These are phyloP conservation scores for Seiridium unicorne DNA, from an alignment of 2,329 filamentous ascomycete species.

Conservation along the genomic window DNA sequence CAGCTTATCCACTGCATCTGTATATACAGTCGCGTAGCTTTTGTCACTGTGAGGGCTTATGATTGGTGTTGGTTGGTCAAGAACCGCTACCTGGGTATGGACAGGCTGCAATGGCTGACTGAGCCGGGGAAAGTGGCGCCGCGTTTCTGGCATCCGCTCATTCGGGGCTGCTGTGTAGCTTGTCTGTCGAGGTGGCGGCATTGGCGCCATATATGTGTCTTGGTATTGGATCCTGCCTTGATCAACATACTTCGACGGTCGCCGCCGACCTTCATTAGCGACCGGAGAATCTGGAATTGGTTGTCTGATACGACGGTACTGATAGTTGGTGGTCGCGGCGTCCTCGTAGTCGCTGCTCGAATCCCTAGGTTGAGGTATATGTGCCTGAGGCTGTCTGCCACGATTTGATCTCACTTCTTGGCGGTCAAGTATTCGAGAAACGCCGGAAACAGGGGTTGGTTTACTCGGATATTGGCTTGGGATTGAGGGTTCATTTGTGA, in stretches of 20 bases:
- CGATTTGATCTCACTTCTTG: background rate
- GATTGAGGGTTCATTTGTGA: background rate
- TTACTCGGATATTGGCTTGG: background rate
- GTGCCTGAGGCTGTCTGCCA: slow-evolving; percentile 1
- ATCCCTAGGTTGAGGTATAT: background rate
- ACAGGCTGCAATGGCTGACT: background rate
- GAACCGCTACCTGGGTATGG: background rate
- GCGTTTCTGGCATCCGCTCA: background rate
- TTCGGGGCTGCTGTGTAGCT: no score
- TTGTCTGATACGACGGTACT: background rate
- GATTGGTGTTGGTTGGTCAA: background rate
- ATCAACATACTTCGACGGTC: background rate
- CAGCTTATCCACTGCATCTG: slow-evolving; percentile 3
- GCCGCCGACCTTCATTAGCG: slow-evolving; percentile 9
- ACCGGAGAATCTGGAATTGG: background rate
- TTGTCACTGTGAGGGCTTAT: slow-evolving; percentile 4
- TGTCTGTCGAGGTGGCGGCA: background rate
- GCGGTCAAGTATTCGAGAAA: background rate
- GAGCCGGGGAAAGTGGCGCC: background rate
- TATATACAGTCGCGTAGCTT: background rate
- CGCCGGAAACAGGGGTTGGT: background rate
- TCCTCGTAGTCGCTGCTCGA: slow-evolving; percentile 9
- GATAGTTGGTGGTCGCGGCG: background rate
- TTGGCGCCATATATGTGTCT: background rate
- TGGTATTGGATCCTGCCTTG: background rate